phyloP scores from a whole-genome alignment of 2,329 filamentous ascomycete species.

The Aureobasidium mangrovei region DNA sequence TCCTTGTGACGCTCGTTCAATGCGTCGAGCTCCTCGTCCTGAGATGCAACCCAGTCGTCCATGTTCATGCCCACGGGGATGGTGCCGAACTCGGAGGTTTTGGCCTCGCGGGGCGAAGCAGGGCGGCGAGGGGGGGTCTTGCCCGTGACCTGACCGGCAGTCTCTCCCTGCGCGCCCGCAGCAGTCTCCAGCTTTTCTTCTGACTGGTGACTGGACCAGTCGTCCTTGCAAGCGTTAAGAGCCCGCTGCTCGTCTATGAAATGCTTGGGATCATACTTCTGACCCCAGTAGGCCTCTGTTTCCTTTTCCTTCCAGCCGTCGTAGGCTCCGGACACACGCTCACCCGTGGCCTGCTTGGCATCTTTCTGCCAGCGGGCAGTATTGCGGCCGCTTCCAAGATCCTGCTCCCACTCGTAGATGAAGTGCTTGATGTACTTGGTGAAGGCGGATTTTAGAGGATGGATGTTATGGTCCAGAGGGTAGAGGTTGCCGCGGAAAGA shows the following conservation, averaged over 20 bases:
- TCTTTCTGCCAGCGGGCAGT: conserved; percentile 49
- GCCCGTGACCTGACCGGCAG: too few relatives aligned
- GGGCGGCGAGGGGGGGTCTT: neutral
- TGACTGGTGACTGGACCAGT: neutral
- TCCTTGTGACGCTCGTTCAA: too few relatives aligned
- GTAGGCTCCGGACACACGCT: conserved; percentile 46
- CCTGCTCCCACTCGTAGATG: conserved; percentile 46
- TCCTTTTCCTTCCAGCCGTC: conserved; percentile 48
- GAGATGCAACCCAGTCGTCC: too few relatives aligned
- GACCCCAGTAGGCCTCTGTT: conserved; percentile 50
- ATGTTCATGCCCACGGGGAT: too few relatives aligned
- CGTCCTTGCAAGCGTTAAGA: too few relatives aligned
- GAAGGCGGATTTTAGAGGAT: conserved; percentile 35
- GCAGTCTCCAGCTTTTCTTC: neutral
- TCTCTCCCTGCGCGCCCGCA: too few relatives aligned
- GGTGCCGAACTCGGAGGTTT: too few relatives aligned
- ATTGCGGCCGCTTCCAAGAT: conserved; percentile 47
- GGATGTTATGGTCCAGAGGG: conserved; percentile 31
- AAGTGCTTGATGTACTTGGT: conserved; percentile 44
- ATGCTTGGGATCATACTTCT: conserved; percentile 36
- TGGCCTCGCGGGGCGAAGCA: too few relatives aligned
- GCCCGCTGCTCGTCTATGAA: neutral
- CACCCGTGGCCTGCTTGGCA: conserved; percentile 44
- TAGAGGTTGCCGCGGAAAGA: conserved; percentile 18
- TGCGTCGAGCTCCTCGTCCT: too few relatives aligned